Percentiles rank a stretch among this genome's conserved stretches.
Evolutionary conservation across 1,284 basidiomycete genomes (phyloP).

Genomic region (Trichosporon ovoides): DNA sequence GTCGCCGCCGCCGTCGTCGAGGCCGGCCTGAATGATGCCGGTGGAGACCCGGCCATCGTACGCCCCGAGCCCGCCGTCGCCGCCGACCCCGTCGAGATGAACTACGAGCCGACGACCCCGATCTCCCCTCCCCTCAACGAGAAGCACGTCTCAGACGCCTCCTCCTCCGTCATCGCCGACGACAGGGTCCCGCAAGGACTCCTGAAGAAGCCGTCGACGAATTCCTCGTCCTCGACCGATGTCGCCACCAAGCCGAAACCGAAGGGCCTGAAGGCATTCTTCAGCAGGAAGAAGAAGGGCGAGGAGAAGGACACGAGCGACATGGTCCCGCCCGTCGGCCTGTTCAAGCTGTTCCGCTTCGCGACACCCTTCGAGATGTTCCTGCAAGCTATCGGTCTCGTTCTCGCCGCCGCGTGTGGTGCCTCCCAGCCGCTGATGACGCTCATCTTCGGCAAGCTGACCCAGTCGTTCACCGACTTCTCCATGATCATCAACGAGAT

Average conservation of each 20-base stretch:
- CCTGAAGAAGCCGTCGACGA: neutral
- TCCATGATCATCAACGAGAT: constrained; percentile 20
- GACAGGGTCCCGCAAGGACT: neutral
- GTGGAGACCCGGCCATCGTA: neutral
- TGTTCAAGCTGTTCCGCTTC: constrained; percentile 42
- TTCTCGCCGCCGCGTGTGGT: constrained; percentile 42
- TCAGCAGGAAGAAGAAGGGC: constrained; percentile 13
- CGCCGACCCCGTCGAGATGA: neutral
- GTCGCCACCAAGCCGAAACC: constrained; percentile 7
- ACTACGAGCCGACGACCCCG: neutral
- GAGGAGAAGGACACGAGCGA: constrained; percentile 9
- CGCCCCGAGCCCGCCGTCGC: neutral
- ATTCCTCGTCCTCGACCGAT: neutral
- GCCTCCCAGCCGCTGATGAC: constrained; percentile 47
- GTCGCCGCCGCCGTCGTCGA: neutral
- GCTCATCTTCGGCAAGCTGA: constrained; percentile 47
- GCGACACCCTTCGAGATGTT: constrained; percentile 33
- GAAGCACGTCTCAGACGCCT: neutral
- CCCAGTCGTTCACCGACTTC: constrained; percentile 43
- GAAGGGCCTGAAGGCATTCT: constrained; percentile 2
- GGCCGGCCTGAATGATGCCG: neutral
- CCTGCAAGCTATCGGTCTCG: constrained; percentile 41
- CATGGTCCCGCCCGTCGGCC: constrained; percentile 26
- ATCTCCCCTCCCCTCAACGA: neutral
- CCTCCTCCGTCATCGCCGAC: neutral